Evolutionary conservation across 2,329 filamentous ascomycete species (phyloP).

Genomic region (Fusarium lateritium): DNA sequence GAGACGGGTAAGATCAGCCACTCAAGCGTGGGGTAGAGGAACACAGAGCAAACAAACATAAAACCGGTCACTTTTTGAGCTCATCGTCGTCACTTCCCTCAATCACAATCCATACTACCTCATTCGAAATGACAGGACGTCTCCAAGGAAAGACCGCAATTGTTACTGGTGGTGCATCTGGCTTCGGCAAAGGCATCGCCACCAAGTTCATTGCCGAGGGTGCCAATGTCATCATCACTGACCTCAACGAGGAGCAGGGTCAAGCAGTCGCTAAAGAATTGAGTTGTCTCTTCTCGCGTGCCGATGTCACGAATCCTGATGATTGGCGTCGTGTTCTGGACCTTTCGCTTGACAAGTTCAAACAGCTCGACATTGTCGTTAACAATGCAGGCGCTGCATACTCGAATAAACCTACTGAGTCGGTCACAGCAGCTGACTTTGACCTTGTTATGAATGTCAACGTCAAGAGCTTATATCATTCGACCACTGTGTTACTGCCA

Average conservation of each 20-base stretch:
- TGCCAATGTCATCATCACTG: conserved; percentile 64
- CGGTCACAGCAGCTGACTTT: conserved; percentile 77
- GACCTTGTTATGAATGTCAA: conserved; percentile 78
- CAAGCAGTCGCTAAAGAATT: conserved; percentile 62
- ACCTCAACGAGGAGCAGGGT: conserved; percentile 70
- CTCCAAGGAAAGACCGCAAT: conserved; percentile 61
- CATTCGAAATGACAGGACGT: conserved; percentile 49
- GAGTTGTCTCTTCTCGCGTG: conserved; percentile 57
- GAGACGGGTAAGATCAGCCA: background rate
- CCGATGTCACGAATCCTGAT: conserved; percentile 51
- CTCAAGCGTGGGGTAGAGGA: background rate
- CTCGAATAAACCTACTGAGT: conserved; percentile 72
- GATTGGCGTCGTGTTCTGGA: conserved; percentile 69
- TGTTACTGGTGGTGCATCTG: conserved; percentile 55
- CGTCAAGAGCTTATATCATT: conserved; percentile 76
- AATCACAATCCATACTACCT: background rate
- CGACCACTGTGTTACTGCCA: conserved; percentile 70
- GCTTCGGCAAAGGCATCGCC: conserved; percentile 60
- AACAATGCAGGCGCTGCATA: conserved; percentile 75
- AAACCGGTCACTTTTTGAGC: background rate
- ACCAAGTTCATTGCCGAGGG: conserved; percentile 32
- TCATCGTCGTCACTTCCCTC: background rate
- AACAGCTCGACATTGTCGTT: conserved; percentile 70
- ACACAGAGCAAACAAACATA: background rate
- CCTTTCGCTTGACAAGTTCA: conserved; percentile 61